Evolutionary conservation across 768 basidiomycete species (phyloP), one percentile per base, ranked within the genome.

Genomic region (Termitomyces sp.): DNA sequence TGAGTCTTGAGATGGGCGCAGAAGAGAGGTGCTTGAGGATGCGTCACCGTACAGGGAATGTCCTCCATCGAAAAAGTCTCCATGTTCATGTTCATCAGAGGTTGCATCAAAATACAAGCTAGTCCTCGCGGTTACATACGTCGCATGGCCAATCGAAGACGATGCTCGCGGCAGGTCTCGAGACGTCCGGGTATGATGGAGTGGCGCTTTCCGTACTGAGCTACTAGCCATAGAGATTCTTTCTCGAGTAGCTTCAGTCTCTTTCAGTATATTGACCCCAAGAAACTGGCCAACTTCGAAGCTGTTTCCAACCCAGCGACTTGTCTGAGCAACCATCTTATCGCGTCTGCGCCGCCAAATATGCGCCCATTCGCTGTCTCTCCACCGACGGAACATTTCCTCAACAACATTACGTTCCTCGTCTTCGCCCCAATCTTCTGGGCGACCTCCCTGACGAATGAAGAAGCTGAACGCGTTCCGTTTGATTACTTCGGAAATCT

Each of bases 201-300:
- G 28, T 16, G 34, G 33, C 5, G 22, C 42, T n/a, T 49, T 53
- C 5, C 48, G 57, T 36, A 39, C 51, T 20, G 58, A 60, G 41
- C 52, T 39, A 22, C 51, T 48, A 29, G 44, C 33, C 34, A 46
- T 48, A 5, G 67, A 65, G 2, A 41, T 47, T 29, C 47, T 58
- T 39, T 61, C 61, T 22, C 59, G 61, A 37, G 52, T 50, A 28
- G 58, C 63, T 37, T 63, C 65, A 39, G 67, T 66, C 46, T 73
- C 73, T 45, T 79, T 72, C 50, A 86, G 72, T 33, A 88, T 72
- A 60, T 84, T 80, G 51, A 91, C 78, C 12, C 89, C 91, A 37
- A 92, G 73, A 59, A 93, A 78, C n/a, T 78, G 78, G 3, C 91
- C 91, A 37, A 93, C 76, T 64, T 90, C 87, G 60, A 93, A 93